These are phyloP conservation scores for Tetrapisispora namnaoensis DNA, from an alignment of 805 yeast species.

Conservation along the genomic window DNA sequence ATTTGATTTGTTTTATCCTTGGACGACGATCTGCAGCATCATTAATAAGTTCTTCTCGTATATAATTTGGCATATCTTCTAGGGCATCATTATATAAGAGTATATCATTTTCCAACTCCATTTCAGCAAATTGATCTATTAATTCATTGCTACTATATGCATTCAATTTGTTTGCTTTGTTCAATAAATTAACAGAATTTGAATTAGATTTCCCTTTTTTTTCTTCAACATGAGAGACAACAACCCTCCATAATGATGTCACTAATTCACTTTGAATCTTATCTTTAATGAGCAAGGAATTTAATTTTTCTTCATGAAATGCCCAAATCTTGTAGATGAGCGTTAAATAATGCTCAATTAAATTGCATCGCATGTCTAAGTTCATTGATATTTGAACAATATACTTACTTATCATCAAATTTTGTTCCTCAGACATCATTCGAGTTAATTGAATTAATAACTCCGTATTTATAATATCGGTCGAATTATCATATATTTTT, in stretches of 20 bases:
- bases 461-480: conserved; percentile 13
- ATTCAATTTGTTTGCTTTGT: not conserved
- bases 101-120: conserved; percentile 18
- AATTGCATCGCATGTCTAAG: conserved; percentile 6
- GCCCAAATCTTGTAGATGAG: conserved; percentile 17
- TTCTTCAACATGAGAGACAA: conserved; percentile 24
- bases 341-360: conserved; percentile 16
- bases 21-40: conserved; percentile 25
- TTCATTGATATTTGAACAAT: conserved; percentile 18
- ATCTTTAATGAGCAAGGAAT: conserved; percentile 22
- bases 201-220: conserved; percentile 7
- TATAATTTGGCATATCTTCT: conserved; percentile 36
- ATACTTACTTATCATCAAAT: conserved; percentile 19
- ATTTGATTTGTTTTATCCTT: conserved; percentile 18
- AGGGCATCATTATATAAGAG: conserved; percentile 32
- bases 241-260: conserved; percentile 43
- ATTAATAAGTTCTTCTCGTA: conserved; percentile 29
- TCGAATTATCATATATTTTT: conserved; percentile 12
- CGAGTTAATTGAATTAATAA: conserved; percentile 18
- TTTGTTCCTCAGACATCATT: conserved; percentile 29
- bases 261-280: conserved; percentile 34
- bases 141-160: conserved; percentile 17
- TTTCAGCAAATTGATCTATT: conserved; percentile 30
- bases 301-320: conserved; percentile 9
- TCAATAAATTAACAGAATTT: not conserved